phyloP scores from a whole-genome alignment of 73 alveolate genomes.

The Symbiodinium natans region DNA sequence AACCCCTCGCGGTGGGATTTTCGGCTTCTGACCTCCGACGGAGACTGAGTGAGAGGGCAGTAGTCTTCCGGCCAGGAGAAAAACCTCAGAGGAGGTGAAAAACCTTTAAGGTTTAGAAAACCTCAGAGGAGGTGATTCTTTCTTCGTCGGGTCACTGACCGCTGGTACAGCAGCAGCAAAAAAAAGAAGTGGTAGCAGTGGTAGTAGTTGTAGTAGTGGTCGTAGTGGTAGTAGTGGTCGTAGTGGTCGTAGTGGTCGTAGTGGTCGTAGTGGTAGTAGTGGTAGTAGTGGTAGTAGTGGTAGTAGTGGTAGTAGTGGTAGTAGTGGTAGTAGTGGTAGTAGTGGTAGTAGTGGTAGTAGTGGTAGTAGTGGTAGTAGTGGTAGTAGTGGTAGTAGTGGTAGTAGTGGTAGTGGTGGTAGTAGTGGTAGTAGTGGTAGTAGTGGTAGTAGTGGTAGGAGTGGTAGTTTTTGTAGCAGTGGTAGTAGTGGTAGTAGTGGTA shows the following conservation, averaged over 20 bases:
- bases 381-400: background rate
- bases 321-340: background rate
- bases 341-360: background rate
- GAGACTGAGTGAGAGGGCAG: too few species aligned
- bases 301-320: background rate
- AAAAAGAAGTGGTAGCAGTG: too few species aligned
- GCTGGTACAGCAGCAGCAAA: too few species aligned
- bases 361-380: too few species aligned
- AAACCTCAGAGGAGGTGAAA: too few species aligned
- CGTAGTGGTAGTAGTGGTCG: background rate
- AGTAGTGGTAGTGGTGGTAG: background rate
- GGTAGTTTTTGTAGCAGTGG: background rate
- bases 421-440: background rate
- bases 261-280: background rate
- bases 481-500: background rate
- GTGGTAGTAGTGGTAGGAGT: background rate
- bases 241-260: background rate
- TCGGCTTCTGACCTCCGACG: too few species aligned
- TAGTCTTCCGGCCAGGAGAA: too few species aligned
- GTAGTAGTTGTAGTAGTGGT: background rate
- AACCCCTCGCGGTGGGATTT: too few species aligned
- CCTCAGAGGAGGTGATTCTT: too few species aligned
- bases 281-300: background rate
- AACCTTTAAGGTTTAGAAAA: too few species aligned
- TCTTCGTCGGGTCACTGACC: too few species aligned